phyloP scores from a whole-genome alignment of 208 protist species.

The Crithidia acanthocephali region DNA sequence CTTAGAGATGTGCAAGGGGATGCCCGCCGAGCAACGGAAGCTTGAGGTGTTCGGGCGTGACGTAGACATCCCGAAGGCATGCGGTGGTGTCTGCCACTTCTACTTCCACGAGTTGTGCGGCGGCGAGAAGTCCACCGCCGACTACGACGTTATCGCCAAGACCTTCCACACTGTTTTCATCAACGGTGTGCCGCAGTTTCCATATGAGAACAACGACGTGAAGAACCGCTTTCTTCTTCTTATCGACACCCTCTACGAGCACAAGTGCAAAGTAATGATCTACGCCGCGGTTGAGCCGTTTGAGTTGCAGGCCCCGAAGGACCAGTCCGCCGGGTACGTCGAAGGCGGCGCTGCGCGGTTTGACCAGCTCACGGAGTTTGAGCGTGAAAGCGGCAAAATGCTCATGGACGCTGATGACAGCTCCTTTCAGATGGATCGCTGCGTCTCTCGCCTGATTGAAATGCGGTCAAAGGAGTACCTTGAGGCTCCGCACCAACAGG shows the following conservation, averaged over 20 bases:
- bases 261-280: conserved; percentile 82
- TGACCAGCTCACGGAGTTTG: conserved; percentile 69
- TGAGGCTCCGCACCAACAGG: conserved; percentile 50
- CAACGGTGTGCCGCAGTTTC: conserved; percentile 79
- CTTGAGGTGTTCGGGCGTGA: conserved; percentile 85
- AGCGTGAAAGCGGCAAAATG: conserved; percentile 69
- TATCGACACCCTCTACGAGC: conserved; percentile 91
- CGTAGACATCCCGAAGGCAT: conserved; percentile 62
- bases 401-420: conserved; percentile 74
- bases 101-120: conserved; percentile 85
- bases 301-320: conserved; percentile 54
- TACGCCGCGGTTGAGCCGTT: conserved; percentile 61
- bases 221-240: conserved; percentile 90
- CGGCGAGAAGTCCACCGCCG: conserved; percentile 69
- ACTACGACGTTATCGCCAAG: conserved; percentile 86
- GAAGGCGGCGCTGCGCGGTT: conserved; percentile 29
- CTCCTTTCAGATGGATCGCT: conserved; percentile 88
- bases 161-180: conserved; percentile 92
- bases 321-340: conserved; percentile 29
- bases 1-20: conserved; percentile 82
- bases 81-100: conserved; percentile 82
- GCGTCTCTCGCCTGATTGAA: conserved; percentile 84
- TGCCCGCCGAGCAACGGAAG: conserved; percentile 50
- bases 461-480: conserved; percentile 92
- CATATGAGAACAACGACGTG: conserved; percentile 77